phyloP scores from a whole-genome alignment of 2,329 filamentous ascomycete species.

The Aspergillus hiratsukae region DNA sequence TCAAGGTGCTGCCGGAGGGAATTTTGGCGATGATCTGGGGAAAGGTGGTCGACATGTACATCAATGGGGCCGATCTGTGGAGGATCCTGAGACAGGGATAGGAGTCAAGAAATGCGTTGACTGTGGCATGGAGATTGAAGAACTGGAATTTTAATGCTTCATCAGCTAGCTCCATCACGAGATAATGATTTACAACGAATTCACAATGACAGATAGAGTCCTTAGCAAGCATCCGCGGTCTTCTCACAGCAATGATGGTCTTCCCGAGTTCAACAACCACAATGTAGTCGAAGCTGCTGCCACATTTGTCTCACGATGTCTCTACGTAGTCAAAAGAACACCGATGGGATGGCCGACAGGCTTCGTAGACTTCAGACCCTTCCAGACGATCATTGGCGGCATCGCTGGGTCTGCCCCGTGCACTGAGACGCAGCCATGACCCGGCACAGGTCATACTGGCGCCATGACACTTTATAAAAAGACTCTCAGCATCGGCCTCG shows the following conservation, averaged over 20 bases:
- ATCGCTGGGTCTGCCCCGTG: background rate
- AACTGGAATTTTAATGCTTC: constrained; percentile 54
- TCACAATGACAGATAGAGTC: background rate
- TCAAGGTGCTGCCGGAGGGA: constrained; percentile 44
- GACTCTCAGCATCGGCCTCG: background rate
- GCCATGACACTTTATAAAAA: background rate
- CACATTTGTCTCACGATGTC: background rate
- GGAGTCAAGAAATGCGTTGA: constrained; percentile 67
- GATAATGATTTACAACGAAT: background rate
- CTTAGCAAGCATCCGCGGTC: background rate
- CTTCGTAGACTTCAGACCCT: too few species aligned
- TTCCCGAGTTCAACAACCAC: background rate
- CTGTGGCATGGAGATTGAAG: constrained; percentile 65
- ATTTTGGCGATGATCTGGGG: constrained; percentile 73
- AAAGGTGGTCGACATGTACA: constrained; percentile 73
- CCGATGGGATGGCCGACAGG: too few species aligned
- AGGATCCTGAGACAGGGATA: constrained; percentile 54
- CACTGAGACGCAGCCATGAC: background rate
- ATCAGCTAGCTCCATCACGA: background rate
- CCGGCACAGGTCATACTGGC: background rate
- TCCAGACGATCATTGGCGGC: background rate
- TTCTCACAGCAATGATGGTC: background rate
- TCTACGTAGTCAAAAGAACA: background rate
- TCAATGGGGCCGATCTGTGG: constrained; percentile 66
- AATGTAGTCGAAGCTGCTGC: background rate